Evolutionary conservation across 108 stramenopile species (phyloP), one percentile per base, ranked within the genome.

Genomic region (Skeletonema grethae): DNA sequence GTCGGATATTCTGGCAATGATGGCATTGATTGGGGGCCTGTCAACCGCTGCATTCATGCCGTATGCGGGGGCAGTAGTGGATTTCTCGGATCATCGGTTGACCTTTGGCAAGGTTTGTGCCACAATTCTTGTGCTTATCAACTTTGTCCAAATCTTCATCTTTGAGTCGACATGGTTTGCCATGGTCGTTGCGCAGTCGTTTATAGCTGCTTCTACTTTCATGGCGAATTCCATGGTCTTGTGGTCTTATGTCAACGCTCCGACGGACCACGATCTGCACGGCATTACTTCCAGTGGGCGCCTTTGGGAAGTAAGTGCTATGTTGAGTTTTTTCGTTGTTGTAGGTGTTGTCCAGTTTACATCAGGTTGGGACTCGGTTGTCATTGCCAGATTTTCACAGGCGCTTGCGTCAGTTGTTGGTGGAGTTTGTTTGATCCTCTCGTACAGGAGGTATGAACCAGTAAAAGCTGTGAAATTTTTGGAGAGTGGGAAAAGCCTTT

Each of bases 1-100:
- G 9, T 73, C 82, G 12, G 70, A 80, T 20, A 68, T 92, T 65
- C 50, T 90, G 32, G 63, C 87, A 22, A 65, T 80, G 36, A 88
- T 88, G 72, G 85, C 83, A 20, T 48, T 63, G 36, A 63, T 80
- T 50, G 74, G 64, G 20, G 69, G 79, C 6, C 39, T 80, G 4
- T 61, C 74, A 2, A 70, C 74, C 5, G 61, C 70, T 34, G 32
- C 57, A 9, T 62, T 73, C 43, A 75, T 80, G 79, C 79, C 79
- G 6, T 63, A 75, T 20, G 55, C 68, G 13, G 79, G 79, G 3
- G 79, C 79, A 9, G 67, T 80, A 22, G 74, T 80, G 1, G 79
- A 80, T 50, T 75, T 70, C 41, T 67, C 65, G 7, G 74, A 70
- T 28, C 73, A 59, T 28, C 31, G 79, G 25, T 55, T 74, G 60